These are phyloP conservation scores for Penicillium sp. DNA, from an alignment of 2,329 filamentous ascomycete genomes.

Conservation along the genomic window DNA sequence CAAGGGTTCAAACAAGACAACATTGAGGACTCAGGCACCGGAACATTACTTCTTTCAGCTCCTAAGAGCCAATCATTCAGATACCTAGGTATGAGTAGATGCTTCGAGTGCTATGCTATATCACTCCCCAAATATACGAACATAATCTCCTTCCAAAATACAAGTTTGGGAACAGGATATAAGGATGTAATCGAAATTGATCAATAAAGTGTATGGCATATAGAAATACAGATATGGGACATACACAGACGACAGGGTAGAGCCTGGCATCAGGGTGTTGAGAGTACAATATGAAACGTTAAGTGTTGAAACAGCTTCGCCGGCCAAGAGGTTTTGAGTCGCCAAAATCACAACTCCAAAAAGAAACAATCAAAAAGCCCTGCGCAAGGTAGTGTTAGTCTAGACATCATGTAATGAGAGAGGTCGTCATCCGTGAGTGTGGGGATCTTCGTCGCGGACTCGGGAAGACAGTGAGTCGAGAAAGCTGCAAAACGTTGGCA, in stretches of 20 bases:
- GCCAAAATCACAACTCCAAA: conserved; percentile 7
- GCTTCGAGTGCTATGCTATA: no score
- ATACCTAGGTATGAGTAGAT: no score
- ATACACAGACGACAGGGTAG: conserved; percentile 10
- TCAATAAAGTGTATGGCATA: conserved; percentile 3
- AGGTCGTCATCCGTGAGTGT: conserved; percentile 3
- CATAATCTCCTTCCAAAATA: no score
- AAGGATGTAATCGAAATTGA: background rate
- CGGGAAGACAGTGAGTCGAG: conserved; percentile 1
- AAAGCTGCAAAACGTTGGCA: conserved; percentile 6
- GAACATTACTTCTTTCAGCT: no score
- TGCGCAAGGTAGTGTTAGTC: conserved; percentile 12
- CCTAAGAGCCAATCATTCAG: no score
- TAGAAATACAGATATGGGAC: conserved; percentile 8
- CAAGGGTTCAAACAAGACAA: no score
- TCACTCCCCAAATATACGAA: no score
- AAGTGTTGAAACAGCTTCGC: conserved; percentile 27
- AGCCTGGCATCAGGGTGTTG: conserved; percentile 10
- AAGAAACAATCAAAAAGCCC: conserved; percentile 4
- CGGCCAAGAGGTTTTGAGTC: conserved; percentile 9
- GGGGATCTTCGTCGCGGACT: conserved; percentile 1
- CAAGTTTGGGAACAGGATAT: no score
- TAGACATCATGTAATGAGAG: conserved; percentile 14
- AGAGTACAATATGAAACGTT: conserved; percentile 15
- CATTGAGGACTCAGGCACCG: no score